phyloP scores from a whole-genome alignment of 768 basidiomycete species.

The Termitomyces sp. region DNA sequence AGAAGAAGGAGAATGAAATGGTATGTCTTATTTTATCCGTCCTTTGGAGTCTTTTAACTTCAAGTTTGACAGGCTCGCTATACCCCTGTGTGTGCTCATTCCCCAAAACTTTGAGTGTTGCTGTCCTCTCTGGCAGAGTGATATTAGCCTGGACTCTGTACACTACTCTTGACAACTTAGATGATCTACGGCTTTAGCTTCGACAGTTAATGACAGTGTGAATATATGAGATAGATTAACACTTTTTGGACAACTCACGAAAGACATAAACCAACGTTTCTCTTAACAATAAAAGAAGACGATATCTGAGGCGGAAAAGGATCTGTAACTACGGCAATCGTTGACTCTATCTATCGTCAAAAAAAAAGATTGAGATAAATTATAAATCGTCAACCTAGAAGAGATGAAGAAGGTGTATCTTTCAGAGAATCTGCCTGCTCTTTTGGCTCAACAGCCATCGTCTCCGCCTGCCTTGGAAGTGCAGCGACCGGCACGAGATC shows the following conservation, averaged over 20 bases:
- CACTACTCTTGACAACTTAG: neutral
- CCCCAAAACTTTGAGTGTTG: conserved; percentile 28
- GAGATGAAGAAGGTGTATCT: neutral
- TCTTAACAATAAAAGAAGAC: too few species aligned
- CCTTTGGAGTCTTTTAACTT: neutral
- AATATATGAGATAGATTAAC: neutral
- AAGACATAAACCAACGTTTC: too few species aligned
- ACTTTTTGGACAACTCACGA: too few species aligned
- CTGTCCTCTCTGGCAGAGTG: conserved; percentile 2
- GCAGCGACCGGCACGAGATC: neutral
- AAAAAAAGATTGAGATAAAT: too few species aligned
- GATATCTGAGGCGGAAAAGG: neutral
- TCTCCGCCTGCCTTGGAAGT: neutral
- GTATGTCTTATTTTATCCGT: conserved; percentile 31
- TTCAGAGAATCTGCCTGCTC: neutral
- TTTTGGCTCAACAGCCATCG: neutral
- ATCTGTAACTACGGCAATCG: too few species aligned
- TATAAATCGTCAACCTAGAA: neutral
- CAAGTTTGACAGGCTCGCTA: conserved; percentile 47
- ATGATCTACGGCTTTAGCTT: neutral
- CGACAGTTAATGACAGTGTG: neutral
- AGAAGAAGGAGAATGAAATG: conserved; percentile 93
- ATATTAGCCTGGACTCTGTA: neutral
- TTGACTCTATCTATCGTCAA: too few species aligned
- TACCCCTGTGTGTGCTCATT: conserved; percentile 36